Evolutionary conservation across 2,329 filamentous ascomycete species (phyloP), one percentile per base, ranked within the genome.

Genomic region (Aspergillus brunneoviolaceus): DNA sequence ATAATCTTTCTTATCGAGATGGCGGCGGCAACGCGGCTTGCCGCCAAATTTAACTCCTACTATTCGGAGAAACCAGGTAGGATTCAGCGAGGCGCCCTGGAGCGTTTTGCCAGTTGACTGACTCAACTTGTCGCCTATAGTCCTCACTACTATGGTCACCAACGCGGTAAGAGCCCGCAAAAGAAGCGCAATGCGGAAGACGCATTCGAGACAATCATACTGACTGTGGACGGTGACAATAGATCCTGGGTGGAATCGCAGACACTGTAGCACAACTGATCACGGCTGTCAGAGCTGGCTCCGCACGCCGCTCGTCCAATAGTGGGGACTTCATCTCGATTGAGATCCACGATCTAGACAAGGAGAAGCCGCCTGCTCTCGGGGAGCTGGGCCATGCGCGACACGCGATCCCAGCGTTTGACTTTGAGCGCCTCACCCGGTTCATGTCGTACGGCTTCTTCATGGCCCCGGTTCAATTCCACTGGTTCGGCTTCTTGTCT

Each of bases 141-240:
- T 99, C 48, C 86, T 99, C 71, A 99, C 95, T 63, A 99, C 96
- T 78, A 99, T 99, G 94, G 91, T 97, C 73, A 96, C 94, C 75
- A 99, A 99, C 80, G 91, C 95, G 67, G 89, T 89, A 86, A 73
- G 85, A 35, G 49, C 25, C 47, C 53, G 29, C 33, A 16, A 14
- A 25, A 25, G 23, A 51, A 7, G 29, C 50, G 58, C 4, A 29
- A 35, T 27, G n/a, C 35, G n/a, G 50, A n/a, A n/a, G 23, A 25
- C 35, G 12, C 27, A 54, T 50, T 29, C 39, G 56, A 52, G 49
- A n/a, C 45, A 51, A 51, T 48, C 53, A 10, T 29, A 63, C 62
- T 63, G 55, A 65, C 42, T 25, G 33, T 53, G 51, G 33, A 61
- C 58, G 52, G 12, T 14, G 6, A 54, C 55, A 25, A 51, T 65